Base-by-base conservation (phyloP, 176 grass and related monocot species). In the Phoenix dactylifera region DNA sequence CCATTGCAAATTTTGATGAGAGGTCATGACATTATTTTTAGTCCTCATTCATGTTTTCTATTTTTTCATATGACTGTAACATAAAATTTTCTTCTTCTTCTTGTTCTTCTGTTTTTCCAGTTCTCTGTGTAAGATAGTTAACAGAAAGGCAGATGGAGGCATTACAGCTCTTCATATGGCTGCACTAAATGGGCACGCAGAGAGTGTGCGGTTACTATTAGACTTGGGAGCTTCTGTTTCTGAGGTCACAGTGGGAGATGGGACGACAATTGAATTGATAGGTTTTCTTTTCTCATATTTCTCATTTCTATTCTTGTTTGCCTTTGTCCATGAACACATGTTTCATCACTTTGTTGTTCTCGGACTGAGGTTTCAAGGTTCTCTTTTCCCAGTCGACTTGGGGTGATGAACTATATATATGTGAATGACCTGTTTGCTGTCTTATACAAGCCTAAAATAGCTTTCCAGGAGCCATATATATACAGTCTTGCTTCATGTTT, bases 131-230 rank as follows among this genome's bases (percentile, higher is more conserved):
- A 25, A 24, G 44, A 4, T 51, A 25, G 20, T 51, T 24, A 65
- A 65, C 22, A 17, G 24, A n/a, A 51, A 65, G n/a, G 62, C 44
- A 15, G 62, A 65, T 65, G 48, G 62, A 24, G 48, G 35, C 62
- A 65, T 65, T 15, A 65, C 48, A 24, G 48, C 62, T 4, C 62
- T 65, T 51, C 62, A 65, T 24, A 65, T 65, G 62, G 62, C 62
- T 50, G 44, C 62, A 65, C 48, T 65, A 7, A 65, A 65, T 25
- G 48, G 48, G 14, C 62, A 65, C 49, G 39, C 62, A 7, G 62
- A 65, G 48, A 16, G 39, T 17, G 44, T 65, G 18, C 20, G 23
- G 25, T 65, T 65, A 15, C 62, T 65, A 24, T 20, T 65, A 17
- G 62, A 65, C 20, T 24, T 65, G 22, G 62, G 30, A 16, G 62